Evolutionary conservation across 306 rosid genomes (phyloP).

Genomic region (Ormosia semicastrata): DNA sequence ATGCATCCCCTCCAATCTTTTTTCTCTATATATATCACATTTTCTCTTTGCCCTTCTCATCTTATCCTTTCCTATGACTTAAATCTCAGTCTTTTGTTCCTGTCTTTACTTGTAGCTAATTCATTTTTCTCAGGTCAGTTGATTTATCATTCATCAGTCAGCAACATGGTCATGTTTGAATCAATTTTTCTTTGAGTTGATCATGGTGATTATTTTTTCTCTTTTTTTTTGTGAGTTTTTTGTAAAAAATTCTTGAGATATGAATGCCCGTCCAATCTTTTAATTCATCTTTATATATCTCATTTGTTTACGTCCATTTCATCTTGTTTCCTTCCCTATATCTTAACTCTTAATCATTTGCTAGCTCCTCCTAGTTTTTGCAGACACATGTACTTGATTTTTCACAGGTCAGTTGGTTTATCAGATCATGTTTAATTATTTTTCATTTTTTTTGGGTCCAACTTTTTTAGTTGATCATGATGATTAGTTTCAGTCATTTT

Average conservation of each 20-base stretch:
- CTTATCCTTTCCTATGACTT: neutral
- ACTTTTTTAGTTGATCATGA: neutral
- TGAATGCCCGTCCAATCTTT: neutral
- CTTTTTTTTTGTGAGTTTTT: neutral
- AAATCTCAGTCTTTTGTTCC: neutral
- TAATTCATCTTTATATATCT: neutral
- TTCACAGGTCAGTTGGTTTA: neutral
- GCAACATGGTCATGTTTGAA: neutral
- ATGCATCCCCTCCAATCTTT: neutral
- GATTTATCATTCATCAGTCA: neutral
- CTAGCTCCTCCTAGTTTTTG: neutral
- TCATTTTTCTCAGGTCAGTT: neutral
- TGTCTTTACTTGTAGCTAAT: neutral
- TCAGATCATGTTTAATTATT: neutral
- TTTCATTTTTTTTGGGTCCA: neutral
- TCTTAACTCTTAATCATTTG: too few species aligned
- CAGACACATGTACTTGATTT: neutral
- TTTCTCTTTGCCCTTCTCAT: neutral
- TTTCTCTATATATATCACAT: neutral
- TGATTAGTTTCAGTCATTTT: neutral
- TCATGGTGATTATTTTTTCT: neutral
- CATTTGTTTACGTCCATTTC: neutral
- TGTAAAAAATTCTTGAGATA: neutral
- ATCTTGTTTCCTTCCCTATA: too few species aligned
- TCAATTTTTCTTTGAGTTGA: too few species aligned